Evolutionary conservation across 2,329 filamentous ascomycete genomes (phyloP), one percentile per base, ranked within the genome.

Genomic region (Ophiostoma triangulosporum): DNA sequence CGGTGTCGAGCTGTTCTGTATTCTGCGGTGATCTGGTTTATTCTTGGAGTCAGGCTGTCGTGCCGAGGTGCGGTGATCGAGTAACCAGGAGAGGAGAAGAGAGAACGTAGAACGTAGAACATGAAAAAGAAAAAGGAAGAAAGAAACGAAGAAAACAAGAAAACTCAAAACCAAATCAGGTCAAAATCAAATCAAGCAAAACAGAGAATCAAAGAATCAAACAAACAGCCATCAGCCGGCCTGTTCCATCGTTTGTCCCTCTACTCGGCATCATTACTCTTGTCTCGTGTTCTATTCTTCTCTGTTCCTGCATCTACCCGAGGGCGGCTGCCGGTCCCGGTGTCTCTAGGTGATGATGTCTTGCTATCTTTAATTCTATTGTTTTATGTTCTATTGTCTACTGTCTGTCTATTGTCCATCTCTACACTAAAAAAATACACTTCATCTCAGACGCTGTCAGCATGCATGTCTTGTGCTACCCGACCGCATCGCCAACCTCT

Each of bases 291-390:
- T 36, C 22, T 36, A n/a, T 36, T 40, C 22, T 22, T 35, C 20
- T 17, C 22, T 45, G 51, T 53, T 53, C 51, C 51, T 53, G 51
- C 51, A 48, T 53, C 26, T 43, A 38, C 20, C 51, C 33, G 51
- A 48, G 45, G 33, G 45, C 45, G 45, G 45, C 45, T 49, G 45
- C 45, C 45, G 45, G 45, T 48, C 45, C 45, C 45, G 27, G 43
- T n/a, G n/a, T n/a, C n/a, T n/a, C n/a, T n/a, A n/a, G n/a, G n/a
- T n/a, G n/a, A n/a, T n/a, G 24, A 27, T 46, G 26, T 24, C 22
- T 24, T 46, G 24, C n/a, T 7, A 15, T 20, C 29, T n/a, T 48
- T 43, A 3, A 24, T 31, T 6, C 6, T 31, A 31, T 11, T 31
- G 29, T 6, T 11, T 11, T 6, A 6, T 3, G 29, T 11, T 31